These are phyloP conservation scores for Corymbia calophylla DNA, from an alignment of 441 rosid species.

Conservation along the genomic window DNA sequence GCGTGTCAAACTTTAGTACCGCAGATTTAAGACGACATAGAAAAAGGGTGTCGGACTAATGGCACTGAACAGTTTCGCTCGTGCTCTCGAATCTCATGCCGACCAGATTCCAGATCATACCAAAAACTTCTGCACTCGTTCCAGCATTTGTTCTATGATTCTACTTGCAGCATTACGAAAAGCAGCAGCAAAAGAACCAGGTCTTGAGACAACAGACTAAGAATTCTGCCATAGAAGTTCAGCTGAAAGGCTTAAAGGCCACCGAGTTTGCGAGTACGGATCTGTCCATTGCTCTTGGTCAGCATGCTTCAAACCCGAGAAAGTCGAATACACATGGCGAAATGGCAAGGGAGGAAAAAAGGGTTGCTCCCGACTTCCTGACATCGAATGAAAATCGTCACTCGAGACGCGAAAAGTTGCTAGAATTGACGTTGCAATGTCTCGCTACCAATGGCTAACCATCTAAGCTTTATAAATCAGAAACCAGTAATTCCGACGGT, in stretches of 20 bases:
- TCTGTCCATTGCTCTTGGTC: background rate
- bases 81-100: background rate
- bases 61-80: background rate
- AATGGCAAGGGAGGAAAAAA: background rate
- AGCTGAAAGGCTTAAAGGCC: background rate
- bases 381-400: background rate
- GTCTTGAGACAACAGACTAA: background rate
- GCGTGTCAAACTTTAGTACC: background rate
- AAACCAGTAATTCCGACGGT: background rate
- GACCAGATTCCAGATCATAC: background rate
- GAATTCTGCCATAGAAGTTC: background rate
- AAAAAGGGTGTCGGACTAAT: background rate
- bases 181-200: background rate
- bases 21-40: background rate
- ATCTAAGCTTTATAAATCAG: background rate
- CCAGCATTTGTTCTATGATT: background rate
- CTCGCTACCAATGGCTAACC: background rate
- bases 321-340: background rate
- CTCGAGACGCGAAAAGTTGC: background rate
- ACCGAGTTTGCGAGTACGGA: background rate
- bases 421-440: background rate
- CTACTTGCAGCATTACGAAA: background rate
- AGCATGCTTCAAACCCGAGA: background rate
- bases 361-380: background rate
- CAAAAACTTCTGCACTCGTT: background rate